Conservation (phyloP, 257 asterid species). For the Salvia rosmarinus region DNA sequence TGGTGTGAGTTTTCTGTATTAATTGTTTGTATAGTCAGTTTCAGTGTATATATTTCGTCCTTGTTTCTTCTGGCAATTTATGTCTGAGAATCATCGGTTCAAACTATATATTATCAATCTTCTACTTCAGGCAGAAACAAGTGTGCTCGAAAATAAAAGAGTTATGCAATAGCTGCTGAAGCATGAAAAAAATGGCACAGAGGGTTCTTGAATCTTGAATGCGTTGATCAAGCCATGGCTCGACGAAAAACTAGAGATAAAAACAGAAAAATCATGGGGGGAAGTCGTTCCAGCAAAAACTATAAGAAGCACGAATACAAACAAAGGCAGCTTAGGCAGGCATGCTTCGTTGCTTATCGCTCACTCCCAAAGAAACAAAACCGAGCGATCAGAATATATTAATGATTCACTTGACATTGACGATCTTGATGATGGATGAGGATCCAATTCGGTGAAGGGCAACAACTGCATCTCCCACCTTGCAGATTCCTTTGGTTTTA, state of each 20-base stretch:
- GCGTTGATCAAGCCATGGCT: slow-evolving; percentile 6
- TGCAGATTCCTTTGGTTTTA: slow-evolving; percentile 71
- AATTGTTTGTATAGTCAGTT: slow-evolving; percentile 28
- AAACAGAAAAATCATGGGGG: slow-evolving; percentile 30
- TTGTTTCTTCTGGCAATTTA: neutral
- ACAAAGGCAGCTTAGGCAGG: neutral
- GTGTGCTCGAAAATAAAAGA: neutral
- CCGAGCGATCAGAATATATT: neutral
- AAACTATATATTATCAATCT: neutral
- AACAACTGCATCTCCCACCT: slow-evolving; percentile 74
- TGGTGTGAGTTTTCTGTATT: slow-evolving; percentile 4
- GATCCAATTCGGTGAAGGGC: slow-evolving; percentile 87
- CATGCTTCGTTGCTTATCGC: slow-evolving; percentile 27
- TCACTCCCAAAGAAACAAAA: neutral
- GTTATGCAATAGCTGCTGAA: neutral
- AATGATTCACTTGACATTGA: slow-evolving; percentile 63
- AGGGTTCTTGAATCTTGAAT: neutral
- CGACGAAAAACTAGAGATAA: slow-evolving; percentile 24
- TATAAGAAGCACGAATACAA: slow-evolving; percentile 21
- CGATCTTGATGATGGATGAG: slow-evolving; percentile 86
- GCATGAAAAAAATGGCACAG: neutral
- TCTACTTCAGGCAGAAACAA: neutral
- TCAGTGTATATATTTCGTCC: slow-evolving; percentile 18
- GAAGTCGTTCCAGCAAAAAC: slow-evolving; percentile 25
- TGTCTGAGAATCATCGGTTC: neutral